Evolutionary conservation across 2,329 filamentous ascomycete species (phyloP).

Genomic region (Diaporthe ampelina): DNA sequence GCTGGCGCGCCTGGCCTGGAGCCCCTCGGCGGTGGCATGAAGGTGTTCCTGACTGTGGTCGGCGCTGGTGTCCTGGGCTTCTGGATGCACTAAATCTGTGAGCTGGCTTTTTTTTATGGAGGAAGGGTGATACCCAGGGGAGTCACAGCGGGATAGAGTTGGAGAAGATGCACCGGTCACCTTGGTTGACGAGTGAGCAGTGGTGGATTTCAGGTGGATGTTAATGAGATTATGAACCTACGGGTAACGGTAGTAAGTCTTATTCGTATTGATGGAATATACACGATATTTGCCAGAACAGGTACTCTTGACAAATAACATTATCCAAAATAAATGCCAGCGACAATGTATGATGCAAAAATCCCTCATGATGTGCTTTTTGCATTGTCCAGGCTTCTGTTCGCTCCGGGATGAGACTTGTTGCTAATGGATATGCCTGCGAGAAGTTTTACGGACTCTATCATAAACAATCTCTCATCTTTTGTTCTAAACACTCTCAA

Average conservation of each 20-base stretch:
- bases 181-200: not conserved
- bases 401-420: not conserved
- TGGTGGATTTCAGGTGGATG: not conserved
- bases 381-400: not conserved
- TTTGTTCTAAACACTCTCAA: no score
- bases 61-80: slow-evolving; percentile 21
- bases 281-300: not conserved
- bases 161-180: not conserved
- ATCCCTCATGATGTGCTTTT: no score
- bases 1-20: slow-evolving; percentile 17
- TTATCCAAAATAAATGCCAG: not conserved
- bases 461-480: not conserved
- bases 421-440: not conserved
- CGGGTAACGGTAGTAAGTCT: not conserved
- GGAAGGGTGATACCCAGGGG: not conserved
- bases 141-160: not conserved
- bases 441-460: not conserved
- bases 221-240: slow-evolving; percentile 14
- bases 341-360: not conserved
- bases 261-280: not conserved
- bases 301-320: not conserved
- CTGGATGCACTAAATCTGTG: slow-evolving; percentile 4
- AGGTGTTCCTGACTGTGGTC: slow-evolving; percentile 15
- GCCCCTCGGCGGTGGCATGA: slow-evolving; percentile 16
- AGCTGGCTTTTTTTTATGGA: no score